These are phyloP conservation scores for Collybia nuda DNA, from an alignment of 768 basidiomycete genomes.

Conservation along the genomic window DNA sequence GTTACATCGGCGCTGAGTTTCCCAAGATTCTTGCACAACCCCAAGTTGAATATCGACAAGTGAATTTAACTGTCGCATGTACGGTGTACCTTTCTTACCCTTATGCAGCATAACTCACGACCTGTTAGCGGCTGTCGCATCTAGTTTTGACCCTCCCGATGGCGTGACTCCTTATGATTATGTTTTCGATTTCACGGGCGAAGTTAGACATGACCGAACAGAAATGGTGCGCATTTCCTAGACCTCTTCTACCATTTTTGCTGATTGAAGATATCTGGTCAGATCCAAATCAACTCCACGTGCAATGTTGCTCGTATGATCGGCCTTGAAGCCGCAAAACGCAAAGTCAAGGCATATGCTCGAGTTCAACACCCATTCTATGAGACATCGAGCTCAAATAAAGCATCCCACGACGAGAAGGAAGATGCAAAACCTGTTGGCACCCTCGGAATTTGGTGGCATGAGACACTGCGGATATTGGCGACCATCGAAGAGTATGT, in stretches of 20 bases:
- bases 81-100: conserved; percentile 22
- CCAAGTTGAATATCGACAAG: conserved; percentile 78
- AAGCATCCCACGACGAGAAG: conserved; percentile 66
- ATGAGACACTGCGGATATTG: conserved; percentile 75
- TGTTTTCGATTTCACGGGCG: conserved; percentile 86
- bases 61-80: conserved; percentile 76
- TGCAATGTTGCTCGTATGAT: conserved; percentile 66
- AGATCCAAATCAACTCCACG: conserved; percentile 82
- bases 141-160: conserved; percentile 69
- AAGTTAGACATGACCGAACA: conserved; percentile 70
- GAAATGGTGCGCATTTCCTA: conserved; percentile 56
- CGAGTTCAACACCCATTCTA: conserved; percentile 80
- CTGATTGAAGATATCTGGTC: conserved; percentile 6
- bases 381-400: conserved; percentile 56
- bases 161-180: conserved; percentile 71
- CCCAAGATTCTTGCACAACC: conserved; percentile 65
- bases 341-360: conserved; percentile 76
- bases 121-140: conserved; percentile 59
- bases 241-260: conserved; percentile 9
- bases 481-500: conserved; percentile 72
- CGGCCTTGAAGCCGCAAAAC: conserved; percentile 77
- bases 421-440: conserved; percentile 72
- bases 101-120: conserved; percentile 12
- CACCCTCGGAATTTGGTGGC: conserved; percentile 83
- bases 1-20: conserved; percentile 80